phyloP scores from a whole-genome alignment of 2,329 filamentous ascomycete species.

The Fusarium protoensiforme region DNA sequence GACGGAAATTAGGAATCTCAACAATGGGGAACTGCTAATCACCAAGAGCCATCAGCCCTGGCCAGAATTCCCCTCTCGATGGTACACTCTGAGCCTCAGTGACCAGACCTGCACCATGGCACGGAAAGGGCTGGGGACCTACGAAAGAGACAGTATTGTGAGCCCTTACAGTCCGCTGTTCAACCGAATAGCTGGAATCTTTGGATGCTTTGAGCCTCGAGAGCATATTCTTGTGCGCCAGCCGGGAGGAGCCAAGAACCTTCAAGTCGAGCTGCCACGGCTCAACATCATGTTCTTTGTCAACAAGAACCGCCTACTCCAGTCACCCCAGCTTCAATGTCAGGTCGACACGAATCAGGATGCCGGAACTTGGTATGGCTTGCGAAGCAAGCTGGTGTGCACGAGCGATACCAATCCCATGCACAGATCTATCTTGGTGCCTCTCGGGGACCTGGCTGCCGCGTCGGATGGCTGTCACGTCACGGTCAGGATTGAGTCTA shows the following conservation, averaged over 20 bases:
- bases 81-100: conserved; percentile 25
- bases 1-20: conserved; percentile 23
- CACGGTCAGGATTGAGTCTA: conserved; percentile 43
- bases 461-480: conserved; percentile 35
- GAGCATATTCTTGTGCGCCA: conserved; percentile 32
- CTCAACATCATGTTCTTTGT: conserved; percentile 65
- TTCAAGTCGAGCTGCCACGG: conserved; percentile 62
- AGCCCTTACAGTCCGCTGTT: conserved; percentile 39
- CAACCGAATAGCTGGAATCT: conserved; percentile 29
- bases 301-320: conserved; percentile 54
- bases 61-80: conserved; percentile 16
- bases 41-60: conserved; percentile 29
- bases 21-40: conserved; percentile 32
- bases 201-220: conserved; percentile 33
- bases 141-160: conserved; percentile 21
- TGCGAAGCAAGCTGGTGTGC: conserved; percentile 70
- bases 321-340: conserved; percentile 60
- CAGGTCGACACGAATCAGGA: conserved; percentile 68
- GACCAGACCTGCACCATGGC: conserved; percentile 20
- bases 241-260: conserved; percentile 17
- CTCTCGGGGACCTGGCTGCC: conserved; percentile 53
- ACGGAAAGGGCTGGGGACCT: not conserved
- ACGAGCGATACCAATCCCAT: conserved; percentile 54
- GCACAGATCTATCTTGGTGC: conserved; percentile 64
- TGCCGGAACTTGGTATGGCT: conserved; percentile 69